Base-by-base conservation (phyloP, 306 rosid species). In the Delonix regia region DNA sequence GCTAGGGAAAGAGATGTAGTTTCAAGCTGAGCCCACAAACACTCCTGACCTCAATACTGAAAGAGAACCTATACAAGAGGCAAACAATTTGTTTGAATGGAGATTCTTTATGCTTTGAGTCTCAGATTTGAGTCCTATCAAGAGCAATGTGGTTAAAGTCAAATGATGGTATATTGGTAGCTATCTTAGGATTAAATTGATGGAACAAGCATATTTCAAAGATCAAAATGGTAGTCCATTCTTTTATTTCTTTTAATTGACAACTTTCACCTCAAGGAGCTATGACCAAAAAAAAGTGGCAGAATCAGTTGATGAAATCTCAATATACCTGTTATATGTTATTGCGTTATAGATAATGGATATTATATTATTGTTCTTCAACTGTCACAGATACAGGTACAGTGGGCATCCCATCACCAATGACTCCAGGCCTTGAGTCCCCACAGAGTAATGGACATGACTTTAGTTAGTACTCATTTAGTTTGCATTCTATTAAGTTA, bases 371-470 rank as follows among this genome's bases (percentile, higher is more conserved):
- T 22, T 16, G 27, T 49, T 65, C 21, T 65, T 63, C 56, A 45
- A 71, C 48, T 56, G 36, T 80, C 78, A 71, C 89, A 93, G 97
- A 84, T 52, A 34, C 48, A 68, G 80, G 78, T 13, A 63, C 13
- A 49, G 22, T 27, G 41, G 75, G 45, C 74, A 13, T 75, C 52
- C 79, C 88, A 39, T 87, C 88, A 2, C 63, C 51, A n/a, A 87
- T 80, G 44, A 27, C 86, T 66, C 87, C 97, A 0, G 69, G 15
- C 47, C 5, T 77, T 7, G 97, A 90, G 79, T 90, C 97, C 42
- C 3, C 86, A 44, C 83, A 77, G 18, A 87, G 98, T 94, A 90
- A 87, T 80, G 30, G 13, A 77, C 78, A 60, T 16, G 76, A 66
- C 76, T 71, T 78, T 51, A 53, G 64, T 75, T 51, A 28, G 42